Base-by-base conservation (phyloP, 331 rosid genomes). In the Quercus phellos region DNA sequence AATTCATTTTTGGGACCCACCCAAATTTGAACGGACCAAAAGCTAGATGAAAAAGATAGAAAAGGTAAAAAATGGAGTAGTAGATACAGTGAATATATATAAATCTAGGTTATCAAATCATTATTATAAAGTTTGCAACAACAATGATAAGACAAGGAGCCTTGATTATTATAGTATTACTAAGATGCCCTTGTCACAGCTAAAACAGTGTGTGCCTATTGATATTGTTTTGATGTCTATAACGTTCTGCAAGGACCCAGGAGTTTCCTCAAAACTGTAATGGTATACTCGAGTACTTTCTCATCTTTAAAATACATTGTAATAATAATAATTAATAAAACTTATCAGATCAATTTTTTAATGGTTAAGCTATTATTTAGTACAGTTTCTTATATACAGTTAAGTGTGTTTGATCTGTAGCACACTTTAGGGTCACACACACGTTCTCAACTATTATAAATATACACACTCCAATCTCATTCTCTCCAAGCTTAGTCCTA, bases 401-500 rank as follows among this genome's bases (percentile, higher is more conserved):
- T 64, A 54, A 71, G 75, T 55, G 3, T 17, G 34, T 53, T 72
- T 76, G 66, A 84, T 68, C 59, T 63, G 24, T 68, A 66, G 26
- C 72, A 74, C 72, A 76, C 63, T 59, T 53, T 73, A 77, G 76
- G 11, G 46, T 38, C 46, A 38, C 75, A 76, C 86, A 83, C 88
- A 76, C 86, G 86, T 75, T 75, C 79, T 68, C 69, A 32, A 24
- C 78, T 81, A 86, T 70, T 87, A 94, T 92, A 94, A 90, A 89
- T 88, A 83, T 27, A 34, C 67, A 27, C 38, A 69, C 70, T 13
- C 60, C 79, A 53, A 16, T 82, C 76, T 73, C 84, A 59, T 60
- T 84, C 50, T 69, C 61, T 75, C 70, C 89, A 82, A 73, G 63
- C 72, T 53, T 21, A 51, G 21, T 34, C 29, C 53, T 10, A 4